A percentile compares a stretch with the other conserved stretches of the same genome.
These are phyloP conservation scores for Penicillium glabrum DNA, from an alignment of 2,329 filamentous ascomycete species.

Conservation along the genomic window DNA sequence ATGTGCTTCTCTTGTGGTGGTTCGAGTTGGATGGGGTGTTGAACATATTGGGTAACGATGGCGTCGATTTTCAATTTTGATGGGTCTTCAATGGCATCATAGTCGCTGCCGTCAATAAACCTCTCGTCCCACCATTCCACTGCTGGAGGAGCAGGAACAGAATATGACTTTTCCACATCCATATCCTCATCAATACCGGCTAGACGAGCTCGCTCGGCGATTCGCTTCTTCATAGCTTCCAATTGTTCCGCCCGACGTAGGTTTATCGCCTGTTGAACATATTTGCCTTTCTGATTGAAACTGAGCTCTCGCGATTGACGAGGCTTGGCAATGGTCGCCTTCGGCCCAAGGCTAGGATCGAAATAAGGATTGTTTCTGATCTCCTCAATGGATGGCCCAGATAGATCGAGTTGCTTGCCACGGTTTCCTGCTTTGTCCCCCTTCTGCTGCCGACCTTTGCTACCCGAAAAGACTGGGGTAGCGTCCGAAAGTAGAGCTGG, in stretches of 20 bases:
- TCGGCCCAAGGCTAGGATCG: slow-evolving; percentile 65
- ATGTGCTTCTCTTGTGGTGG: slow-evolving; percentile 85
- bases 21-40: slow-evolving; percentile 87
- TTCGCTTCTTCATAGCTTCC: slow-evolving; percentile 91
- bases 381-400: slow-evolving; percentile 59
- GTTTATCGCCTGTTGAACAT: slow-evolving; percentile 90
- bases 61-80: slow-evolving; percentile 70
- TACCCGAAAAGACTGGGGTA: slow-evolving; percentile 45
- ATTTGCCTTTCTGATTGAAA: slow-evolving; percentile 97
- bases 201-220: slow-evolving; percentile 82
- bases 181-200: slow-evolving; percentile 92
- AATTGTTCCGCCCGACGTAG: slow-evolving; percentile 82
- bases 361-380: slow-evolving; percentile 77
- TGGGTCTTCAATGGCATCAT: slow-evolving; percentile 67
- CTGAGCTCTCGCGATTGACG: slow-evolving; percentile 73
- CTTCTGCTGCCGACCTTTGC: slow-evolving; percentile 47
- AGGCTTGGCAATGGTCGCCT: slow-evolving; percentile 58
- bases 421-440: slow-evolving; percentile 34
- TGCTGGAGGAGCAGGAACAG: slow-evolving; percentile 78
- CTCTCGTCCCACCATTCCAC: slow-evolving; percentile 99
- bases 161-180: slow-evolving; percentile 84
- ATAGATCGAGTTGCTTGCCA: slow-evolving; percentile 52
- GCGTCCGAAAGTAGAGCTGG: slow-evolving; percentile 65
- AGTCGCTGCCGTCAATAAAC: slow-evolving; percentile 71
- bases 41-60: slow-evolving; percentile 83